Evolutionary conservation across 495 filamentous ascomycete genomes (phyloP).

Genomic region (Aspergillus cristatus): DNA sequence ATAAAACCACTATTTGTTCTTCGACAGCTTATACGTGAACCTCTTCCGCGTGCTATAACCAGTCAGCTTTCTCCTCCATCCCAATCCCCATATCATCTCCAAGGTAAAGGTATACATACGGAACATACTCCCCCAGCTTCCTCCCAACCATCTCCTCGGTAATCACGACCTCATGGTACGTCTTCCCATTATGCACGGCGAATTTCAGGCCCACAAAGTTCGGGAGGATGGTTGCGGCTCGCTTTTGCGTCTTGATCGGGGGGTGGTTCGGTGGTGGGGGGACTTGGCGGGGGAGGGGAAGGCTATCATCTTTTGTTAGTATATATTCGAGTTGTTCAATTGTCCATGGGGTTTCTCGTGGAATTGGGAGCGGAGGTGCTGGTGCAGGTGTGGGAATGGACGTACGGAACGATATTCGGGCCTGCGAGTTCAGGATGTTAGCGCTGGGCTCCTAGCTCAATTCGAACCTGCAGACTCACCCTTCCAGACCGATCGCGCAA

Average conservation of each 20-base stretch:
- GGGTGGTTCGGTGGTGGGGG: conserved; percentile 50
- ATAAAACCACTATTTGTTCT: conserved; percentile 51
- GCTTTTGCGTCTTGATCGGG: conserved; percentile 82
- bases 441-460: conserved; percentile 1
- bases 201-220: conserved; percentile 93
- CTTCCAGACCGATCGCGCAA: conserved; percentile 68
- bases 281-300: conserved; percentile 32
- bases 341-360: no score
- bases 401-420: conserved; percentile 48
- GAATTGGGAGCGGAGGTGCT: no score
- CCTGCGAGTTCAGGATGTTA: conserved; percentile 25
- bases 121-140: conserved; percentile 90
- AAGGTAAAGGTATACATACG: conserved; percentile 51
- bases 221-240: conserved; percentile 86
- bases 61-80: background rate
- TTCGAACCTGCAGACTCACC: conserved; percentile 31
- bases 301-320: conserved; percentile 14
- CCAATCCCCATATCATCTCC: background rate
- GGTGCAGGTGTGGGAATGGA: conserved; percentile 2
- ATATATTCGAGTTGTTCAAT: conserved; percentile 2
- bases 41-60: conserved; percentile 68
- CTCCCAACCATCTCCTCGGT: conserved; percentile 98
- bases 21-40: conserved; percentile 72
- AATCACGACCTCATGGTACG: conserved; percentile 76
- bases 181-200: conserved; percentile 92